Conservation (phyloP, 768 basidiomycete species). For the Leccinum broughii region DNA sequence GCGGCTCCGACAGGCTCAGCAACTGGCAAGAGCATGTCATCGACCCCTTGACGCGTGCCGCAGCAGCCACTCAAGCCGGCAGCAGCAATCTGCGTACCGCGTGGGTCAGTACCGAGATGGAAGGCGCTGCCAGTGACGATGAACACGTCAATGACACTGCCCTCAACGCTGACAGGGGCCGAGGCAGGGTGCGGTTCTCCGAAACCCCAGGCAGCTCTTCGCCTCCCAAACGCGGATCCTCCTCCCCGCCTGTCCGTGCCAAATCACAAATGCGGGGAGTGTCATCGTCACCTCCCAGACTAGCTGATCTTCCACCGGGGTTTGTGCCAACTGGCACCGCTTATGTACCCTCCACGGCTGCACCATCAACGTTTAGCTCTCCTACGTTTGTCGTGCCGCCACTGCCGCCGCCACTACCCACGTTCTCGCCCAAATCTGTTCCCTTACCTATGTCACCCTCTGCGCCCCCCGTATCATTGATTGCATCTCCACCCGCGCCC, state of each 20-base stretch:
- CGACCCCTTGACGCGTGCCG: constrained; percentile 32
- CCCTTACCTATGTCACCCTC: constrained; percentile 15
- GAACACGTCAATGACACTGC: constrained; percentile 24
- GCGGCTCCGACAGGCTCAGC: constrained; percentile 23
- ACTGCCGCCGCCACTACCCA: constrained; percentile 14
- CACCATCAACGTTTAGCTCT: constrained; percentile 10
- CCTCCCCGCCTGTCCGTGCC: constrained; percentile 13
- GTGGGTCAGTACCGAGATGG: constrained; percentile 47
- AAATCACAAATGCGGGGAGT: not conserved
- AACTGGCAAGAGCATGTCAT: constrained; percentile 31
- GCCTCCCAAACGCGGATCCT: constrained; percentile 11
- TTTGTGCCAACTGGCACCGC: constrained; percentile 29
- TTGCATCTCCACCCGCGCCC: not conserved
- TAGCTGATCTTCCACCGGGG: constrained; percentile 29
- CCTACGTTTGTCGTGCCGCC: constrained; percentile 20
- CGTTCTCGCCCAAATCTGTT: constrained; percentile 24
- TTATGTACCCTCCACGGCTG: constrained; percentile 16
- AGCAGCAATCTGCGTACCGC: constrained; percentile 26
- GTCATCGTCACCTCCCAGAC: constrained; percentile 18
- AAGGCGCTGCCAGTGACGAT: constrained; percentile 32
- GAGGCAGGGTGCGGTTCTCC: constrained; percentile 21
- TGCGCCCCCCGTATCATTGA: not conserved
- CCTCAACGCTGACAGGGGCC: constrained; percentile 7
- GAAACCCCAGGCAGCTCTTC: constrained; percentile 17
- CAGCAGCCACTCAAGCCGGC: constrained; percentile 19